Evolutionary conservation across 2,329 filamentous ascomycete species (phyloP), one percentile per base, ranked within the genome.

Genomic region (Cordyceps pruinosa): DNA sequence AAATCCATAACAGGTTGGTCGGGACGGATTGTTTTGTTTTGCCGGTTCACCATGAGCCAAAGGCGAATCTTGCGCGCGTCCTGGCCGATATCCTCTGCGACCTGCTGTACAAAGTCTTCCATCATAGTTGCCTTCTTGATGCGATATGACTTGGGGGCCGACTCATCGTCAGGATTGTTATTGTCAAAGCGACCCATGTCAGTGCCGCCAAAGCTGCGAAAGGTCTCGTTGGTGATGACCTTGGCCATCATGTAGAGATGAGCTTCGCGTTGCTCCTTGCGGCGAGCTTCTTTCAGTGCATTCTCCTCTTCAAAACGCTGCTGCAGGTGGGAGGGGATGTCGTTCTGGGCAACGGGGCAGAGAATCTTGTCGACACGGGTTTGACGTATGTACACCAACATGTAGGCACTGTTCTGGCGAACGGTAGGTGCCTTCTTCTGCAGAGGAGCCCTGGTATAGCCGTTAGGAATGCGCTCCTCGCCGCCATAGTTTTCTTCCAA

Each of bases 1-100:
- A 84, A 74, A 66, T 96, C 91, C 69, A 83, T 83, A 49, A 99
- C 85, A 0, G 91, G 89, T 58, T 90, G 86, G 68, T 99, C 94
- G 0, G 95, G 94, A 19, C 94, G 85, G 37, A 90, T 87, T 0
- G 94, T 99, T 72, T 96, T 97, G 70, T 99, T 99, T 70, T 99
- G 94, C 12, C 94, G 87, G 68, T 97, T 97, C 1, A 99, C 94
- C 92, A 99, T 97, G 56, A 90, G 84, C 95, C 94, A 99, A 19
- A 96, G 82, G 23, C 94, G 84, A 25, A 97, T 74, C 60, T 83
- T 82, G 57, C 84, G 84, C 0, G 87, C 77, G 45, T 92, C 85
- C 50, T 88, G 72, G 0, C 77, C 79, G 50, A 88, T 78, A 57
- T 96, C 88, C 39, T 83, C 73, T 0, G 88, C 91, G 59, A 97